A percentile compares a stretch with the other conserved stretches of the same genome.
Evolutionary conservation across 352 stramenopile species (phyloP).

Genomic region (Thalassiosira oceanica): DNA sequence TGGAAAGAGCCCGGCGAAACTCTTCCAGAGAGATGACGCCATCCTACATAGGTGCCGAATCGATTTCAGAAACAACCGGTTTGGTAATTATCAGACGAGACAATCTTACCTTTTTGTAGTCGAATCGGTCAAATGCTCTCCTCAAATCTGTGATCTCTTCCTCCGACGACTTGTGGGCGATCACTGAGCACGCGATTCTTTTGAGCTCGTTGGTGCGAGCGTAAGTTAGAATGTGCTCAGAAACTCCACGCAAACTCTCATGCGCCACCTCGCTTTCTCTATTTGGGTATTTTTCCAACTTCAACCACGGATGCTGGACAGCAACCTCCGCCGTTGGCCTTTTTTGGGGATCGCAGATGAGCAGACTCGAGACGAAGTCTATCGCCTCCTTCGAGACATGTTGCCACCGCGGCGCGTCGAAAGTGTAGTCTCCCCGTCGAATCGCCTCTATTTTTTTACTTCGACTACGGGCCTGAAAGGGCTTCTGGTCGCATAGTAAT

Average conservation of each 20-base stretch:
- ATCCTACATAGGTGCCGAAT: too few species aligned
- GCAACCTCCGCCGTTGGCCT: slow-evolving; percentile 85
- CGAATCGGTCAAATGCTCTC: slow-evolving; percentile 75
- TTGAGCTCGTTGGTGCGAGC: slow-evolving; percentile 62
- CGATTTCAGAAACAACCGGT: too few species aligned
- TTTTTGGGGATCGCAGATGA: slow-evolving; percentile 88
- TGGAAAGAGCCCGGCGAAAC: slow-evolving; percentile 58
- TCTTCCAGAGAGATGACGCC: slow-evolving; percentile 74
- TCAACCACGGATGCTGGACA: slow-evolving; percentile 67
- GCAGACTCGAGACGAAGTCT: slow-evolving; percentile 89
- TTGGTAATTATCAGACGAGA: too few species aligned
- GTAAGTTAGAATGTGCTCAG: slow-evolving; percentile 68
- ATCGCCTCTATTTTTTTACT: slow-evolving; percentile 61
- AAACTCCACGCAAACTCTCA: slow-evolving; percentile 47
- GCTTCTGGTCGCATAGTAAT: slow-evolving; percentile 70
- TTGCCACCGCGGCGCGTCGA: slow-evolving; percentile 90
- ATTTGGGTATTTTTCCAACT: slow-evolving; percentile 52
- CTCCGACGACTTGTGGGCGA: slow-evolving; percentile 75
- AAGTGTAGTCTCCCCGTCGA: slow-evolving; percentile 68
- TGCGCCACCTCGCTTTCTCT: slow-evolving; percentile 24
- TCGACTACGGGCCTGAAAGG: slow-evolving; percentile 65
- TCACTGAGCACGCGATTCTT: slow-evolving; percentile 77
- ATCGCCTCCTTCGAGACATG: slow-evolving; percentile 91
- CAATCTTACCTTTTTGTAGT: slow-evolving; percentile 59
- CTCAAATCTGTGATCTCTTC: slow-evolving; percentile 78